Evolutionary conservation across 257 asterid species (phyloP).

Genomic region (Haberlea rhodopensis): DNA sequence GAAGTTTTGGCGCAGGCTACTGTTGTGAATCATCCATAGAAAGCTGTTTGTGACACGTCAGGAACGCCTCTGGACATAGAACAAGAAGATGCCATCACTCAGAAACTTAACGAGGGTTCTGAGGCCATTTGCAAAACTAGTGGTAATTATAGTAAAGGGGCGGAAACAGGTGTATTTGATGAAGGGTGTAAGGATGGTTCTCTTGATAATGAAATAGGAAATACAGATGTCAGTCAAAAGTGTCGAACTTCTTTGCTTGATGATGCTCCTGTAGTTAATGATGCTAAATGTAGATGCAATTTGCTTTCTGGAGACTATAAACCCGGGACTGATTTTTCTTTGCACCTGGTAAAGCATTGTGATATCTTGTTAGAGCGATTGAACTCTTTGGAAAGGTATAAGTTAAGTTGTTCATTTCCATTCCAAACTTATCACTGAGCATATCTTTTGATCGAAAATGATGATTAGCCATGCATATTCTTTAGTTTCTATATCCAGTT

Average conservation of each 20-base stretch:
- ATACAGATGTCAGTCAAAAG: conserved; percentile 31
- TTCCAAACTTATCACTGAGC: background rate
- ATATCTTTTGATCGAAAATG: background rate
- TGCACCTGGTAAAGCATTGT: conserved; percentile 48
- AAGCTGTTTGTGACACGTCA: conserved; percentile 30
- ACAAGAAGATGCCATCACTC: conserved; percentile 27
- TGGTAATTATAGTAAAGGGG: conserved; percentile 26
- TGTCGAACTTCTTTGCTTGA: conserved; percentile 33
- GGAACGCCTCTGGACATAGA: conserved; percentile 23
- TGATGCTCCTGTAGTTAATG: conserved; percentile 17
- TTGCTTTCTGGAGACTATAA: conserved; percentile 30
- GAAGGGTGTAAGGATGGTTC: conserved; percentile 34
- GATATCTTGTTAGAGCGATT: conserved; percentile 62
- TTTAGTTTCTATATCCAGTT: background rate
- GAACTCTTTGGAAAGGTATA: conserved; percentile 57
- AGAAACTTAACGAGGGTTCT: conserved; percentile 27
- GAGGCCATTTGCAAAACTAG: conserved; percentile 24
- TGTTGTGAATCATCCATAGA: conserved; percentile 34
- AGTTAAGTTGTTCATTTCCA: background rate
- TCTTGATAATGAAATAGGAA: conserved; percentile 32
- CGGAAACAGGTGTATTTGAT: conserved; percentile 21
- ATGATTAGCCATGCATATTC: background rate
- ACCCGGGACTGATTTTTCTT: conserved; percentile 38
- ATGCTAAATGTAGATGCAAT: conserved; percentile 16
- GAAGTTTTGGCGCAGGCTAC: conserved; percentile 40